A percentile compares a stretch with the other conserved stretches of the same genome.
Evolutionary conservation across 2,329 filamentous ascomycete genomes (phyloP).

Genomic region (Penicillium fuscoglaucum): DNA sequence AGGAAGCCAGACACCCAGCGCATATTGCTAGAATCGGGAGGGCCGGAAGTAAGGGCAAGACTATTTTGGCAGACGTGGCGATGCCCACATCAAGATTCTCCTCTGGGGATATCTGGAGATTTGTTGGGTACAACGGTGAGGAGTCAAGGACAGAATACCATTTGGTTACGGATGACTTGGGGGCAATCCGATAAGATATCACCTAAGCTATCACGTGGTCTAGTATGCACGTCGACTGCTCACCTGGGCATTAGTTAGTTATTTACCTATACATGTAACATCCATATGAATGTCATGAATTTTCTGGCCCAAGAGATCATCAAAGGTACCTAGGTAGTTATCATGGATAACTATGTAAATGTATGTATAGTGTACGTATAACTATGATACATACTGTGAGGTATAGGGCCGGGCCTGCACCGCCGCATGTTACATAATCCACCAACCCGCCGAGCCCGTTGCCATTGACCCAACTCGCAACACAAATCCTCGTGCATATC

Average conservation of each 20-base stretch:
- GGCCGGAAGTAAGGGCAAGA: background rate
- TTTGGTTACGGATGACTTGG: background rate
- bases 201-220: slow-evolving; percentile 5
- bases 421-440: slow-evolving; percentile 7
- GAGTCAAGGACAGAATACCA: slow-evolving; percentile 1
- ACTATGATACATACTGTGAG: no score
- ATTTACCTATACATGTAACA: background rate
- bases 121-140: background rate
- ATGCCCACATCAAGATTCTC: background rate
- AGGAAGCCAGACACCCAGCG: slow-evolving; percentile 29
- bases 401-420: background rate
- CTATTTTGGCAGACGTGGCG: background rate
- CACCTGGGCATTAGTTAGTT: no score
- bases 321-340: no score
- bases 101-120: background rate
- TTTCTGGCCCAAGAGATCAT: background rate
- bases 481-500: background rate
- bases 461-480: background rate
- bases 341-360: background rate
- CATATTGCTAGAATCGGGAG: slow-evolving; percentile 25
- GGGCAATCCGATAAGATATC: slow-evolving; percentile 10
- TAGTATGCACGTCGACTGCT: background rate
- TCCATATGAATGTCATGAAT: background rate
- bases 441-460: background rate
- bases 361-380: background rate